phyloP scores from a whole-genome alignment of 441 rosid genomes.

The Populus hybrid region DNA sequence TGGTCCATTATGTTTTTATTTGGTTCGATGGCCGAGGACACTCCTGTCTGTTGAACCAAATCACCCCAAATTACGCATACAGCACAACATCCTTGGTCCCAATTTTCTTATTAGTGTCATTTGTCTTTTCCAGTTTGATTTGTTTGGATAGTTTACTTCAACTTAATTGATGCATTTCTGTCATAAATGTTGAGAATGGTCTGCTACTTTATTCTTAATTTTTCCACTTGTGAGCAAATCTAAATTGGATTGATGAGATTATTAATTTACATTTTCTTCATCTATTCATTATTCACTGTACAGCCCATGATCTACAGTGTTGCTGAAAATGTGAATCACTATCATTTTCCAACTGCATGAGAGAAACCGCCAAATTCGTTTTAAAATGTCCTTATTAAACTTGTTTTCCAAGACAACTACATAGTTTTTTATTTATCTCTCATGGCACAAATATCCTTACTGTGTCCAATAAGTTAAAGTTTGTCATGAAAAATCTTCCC shows the following conservation, averaged over 20 bases:
- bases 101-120: not conserved
- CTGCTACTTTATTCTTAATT: not conserved
- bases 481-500: not conserved
- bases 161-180: not conserved
- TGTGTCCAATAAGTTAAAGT: not conserved
- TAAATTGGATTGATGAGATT: not conserved
- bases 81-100: not conserved
- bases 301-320: not conserved
- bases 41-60: not conserved
- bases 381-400: not conserved
- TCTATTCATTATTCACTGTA: not conserved
- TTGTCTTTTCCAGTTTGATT: not conserved
- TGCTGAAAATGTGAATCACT: not conserved
- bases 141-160: not conserved
- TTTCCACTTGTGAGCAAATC: not conserved
- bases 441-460: not conserved
- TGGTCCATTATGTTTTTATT: not conserved
- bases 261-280: not conserved
- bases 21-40: not conserved
- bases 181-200: not conserved
- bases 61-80: not conserved
- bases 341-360: not conserved
- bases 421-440: not conserved
- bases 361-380: not conserved
- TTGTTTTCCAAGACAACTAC: not conserved